Percentiles rank a stretch among this genome's conserved stretches.
These are phyloP conservation scores for Zygoascus biomembranicola DNA, from an alignment of 805 yeast species.

Conservation along the genomic window DNA sequence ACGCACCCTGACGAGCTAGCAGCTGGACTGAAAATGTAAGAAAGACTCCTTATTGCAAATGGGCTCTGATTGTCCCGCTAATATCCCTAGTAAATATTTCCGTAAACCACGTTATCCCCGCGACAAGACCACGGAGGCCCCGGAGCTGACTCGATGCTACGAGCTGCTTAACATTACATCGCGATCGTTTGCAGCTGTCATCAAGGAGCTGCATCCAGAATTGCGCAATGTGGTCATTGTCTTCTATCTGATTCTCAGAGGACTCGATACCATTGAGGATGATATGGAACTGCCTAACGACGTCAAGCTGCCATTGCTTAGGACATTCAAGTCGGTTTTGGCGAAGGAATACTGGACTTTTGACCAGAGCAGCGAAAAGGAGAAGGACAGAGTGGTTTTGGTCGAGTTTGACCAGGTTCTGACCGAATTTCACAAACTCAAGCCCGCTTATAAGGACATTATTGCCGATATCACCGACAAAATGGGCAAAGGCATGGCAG, in stretches of 20 bases:
- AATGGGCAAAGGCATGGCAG: conserved; percentile 99
- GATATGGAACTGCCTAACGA: conserved; percentile 78
- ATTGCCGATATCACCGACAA: conserved; percentile 66
- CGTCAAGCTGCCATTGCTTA: conserved; percentile 65
- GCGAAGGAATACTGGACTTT: conserved; percentile 71
- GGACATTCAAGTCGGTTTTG: conserved; percentile 59
- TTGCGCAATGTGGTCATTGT: conserved; percentile 68
- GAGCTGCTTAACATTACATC: conserved; percentile 62
- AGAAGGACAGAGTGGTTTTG: conserved; percentile 72
- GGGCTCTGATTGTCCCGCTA: not conserved
- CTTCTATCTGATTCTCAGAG: conserved; percentile 80
- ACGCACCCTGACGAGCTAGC: conserved; percentile 65
- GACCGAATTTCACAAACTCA: conserved; percentile 61
- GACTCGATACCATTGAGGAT: conserved; percentile 92
- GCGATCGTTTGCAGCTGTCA: conserved; percentile 91
- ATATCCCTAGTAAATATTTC: conserved; percentile 34
- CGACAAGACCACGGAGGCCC: conserved; percentile 33
- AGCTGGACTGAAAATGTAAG: conserved; percentile 54
- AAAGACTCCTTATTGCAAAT: not conserved
- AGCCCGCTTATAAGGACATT: conserved; percentile 68
- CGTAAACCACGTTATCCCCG: conserved; percentile 47
- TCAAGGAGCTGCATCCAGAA: conserved; percentile 84
- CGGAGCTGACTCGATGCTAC: conserved; percentile 55
- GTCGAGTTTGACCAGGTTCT: conserved; percentile 69
- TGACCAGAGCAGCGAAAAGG: conserved; percentile 59